Evolutionary conservation across 331 rosid genomes (phyloP).

Genomic region (Phaseolus coccineus): DNA sequence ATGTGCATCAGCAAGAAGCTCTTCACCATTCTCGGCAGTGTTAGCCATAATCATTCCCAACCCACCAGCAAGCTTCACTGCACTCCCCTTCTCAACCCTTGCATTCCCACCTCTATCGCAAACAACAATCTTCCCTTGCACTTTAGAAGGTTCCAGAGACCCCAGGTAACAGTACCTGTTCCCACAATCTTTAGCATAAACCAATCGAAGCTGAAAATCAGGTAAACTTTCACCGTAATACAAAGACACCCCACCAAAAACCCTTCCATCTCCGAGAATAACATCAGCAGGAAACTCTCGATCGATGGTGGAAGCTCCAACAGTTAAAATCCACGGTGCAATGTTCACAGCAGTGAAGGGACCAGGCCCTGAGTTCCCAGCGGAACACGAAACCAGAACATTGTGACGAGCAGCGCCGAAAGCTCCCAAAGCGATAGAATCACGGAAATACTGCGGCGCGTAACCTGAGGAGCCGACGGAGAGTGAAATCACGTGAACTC

Average conservation of each 20-base stretch:
- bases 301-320: conserved; percentile 87
- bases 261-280: conserved; percentile 67
- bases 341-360: conserved; percentile 74
- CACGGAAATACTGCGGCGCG: conserved; percentile 63
- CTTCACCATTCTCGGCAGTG: conserved; percentile 70
- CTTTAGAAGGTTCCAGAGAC: conserved; percentile 56
- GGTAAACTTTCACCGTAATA: conserved; percentile 64
- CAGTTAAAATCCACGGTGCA: conserved; percentile 93
- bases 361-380: conserved; percentile 85
- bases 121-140: conserved; percentile 81
- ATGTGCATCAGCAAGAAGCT: conserved; percentile 89
- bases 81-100: conserved; percentile 80
- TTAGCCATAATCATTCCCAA: conserved; percentile 75
- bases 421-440: conserved; percentile 85
- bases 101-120: conserved; percentile 94
- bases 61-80: conserved; percentile 82
- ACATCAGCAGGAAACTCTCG: conserved; percentile 87
- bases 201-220: conserved; percentile 63
- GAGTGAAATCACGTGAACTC: conserved; percentile 79
- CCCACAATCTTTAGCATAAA: conserved; percentile 68
- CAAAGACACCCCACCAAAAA: conserved; percentile 72
- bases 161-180: conserved; percentile 62
- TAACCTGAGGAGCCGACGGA: conserved; percentile 78
- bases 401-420: conserved; percentile 76
- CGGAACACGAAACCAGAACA: conserved; percentile 82